A percentile compares a stretch with the other conserved stretches of the same genome.
Evolutionary conservation across 257 asterid species (phyloP).

Genomic region (Prunella vulgaris): DNA sequence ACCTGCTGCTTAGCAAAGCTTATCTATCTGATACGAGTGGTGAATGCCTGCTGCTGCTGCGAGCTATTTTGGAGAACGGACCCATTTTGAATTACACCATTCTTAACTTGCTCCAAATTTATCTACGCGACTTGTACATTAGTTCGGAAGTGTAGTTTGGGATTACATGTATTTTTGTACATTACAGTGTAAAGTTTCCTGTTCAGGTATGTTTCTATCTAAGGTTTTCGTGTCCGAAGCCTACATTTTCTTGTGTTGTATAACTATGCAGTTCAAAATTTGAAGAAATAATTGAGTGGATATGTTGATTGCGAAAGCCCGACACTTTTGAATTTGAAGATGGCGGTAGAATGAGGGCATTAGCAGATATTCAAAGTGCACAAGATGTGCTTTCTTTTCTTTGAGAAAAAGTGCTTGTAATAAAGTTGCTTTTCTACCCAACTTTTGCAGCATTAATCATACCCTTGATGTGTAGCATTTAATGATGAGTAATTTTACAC

Average conservation of each 20-base stretch:
- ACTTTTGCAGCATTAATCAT: slow-evolving; percentile 15
- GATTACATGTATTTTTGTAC: slow-evolving; percentile 33
- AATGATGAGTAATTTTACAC: slow-evolving; percentile 1
- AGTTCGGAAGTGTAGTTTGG: slow-evolving; percentile 26
- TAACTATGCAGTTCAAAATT: neutral
- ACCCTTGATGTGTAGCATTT: neutral
- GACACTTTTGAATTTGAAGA: neutral
- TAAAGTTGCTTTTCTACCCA: slow-evolving; percentile 11
- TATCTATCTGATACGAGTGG: slow-evolving; percentile 12
- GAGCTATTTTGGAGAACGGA: slow-evolving; percentile 15
- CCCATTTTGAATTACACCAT: slow-evolving; percentile 21
- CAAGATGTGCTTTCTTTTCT: neutral
- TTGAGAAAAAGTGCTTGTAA: slow-evolving; percentile 22
- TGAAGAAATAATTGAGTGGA: neutral
- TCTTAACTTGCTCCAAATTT: slow-evolving; percentile 23
- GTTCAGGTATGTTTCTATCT: neutral
- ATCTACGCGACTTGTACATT: slow-evolving; percentile 38
- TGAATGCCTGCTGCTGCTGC: slow-evolving; percentile 14
- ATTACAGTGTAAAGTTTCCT: slow-evolving; percentile 25
- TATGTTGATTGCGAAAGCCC: neutral
- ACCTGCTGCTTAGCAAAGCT: slow-evolving; percentile 29
- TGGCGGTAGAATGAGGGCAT: slow-evolving; percentile 18
- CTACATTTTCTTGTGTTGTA: slow-evolving; percentile 15
- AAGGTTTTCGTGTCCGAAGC: too few species aligned
- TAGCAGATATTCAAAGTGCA: slow-evolving; percentile 18